Conservation (phyloP, 2,329 filamentous ascomycete genomes). For the Exophiala alcalophila region DNA sequence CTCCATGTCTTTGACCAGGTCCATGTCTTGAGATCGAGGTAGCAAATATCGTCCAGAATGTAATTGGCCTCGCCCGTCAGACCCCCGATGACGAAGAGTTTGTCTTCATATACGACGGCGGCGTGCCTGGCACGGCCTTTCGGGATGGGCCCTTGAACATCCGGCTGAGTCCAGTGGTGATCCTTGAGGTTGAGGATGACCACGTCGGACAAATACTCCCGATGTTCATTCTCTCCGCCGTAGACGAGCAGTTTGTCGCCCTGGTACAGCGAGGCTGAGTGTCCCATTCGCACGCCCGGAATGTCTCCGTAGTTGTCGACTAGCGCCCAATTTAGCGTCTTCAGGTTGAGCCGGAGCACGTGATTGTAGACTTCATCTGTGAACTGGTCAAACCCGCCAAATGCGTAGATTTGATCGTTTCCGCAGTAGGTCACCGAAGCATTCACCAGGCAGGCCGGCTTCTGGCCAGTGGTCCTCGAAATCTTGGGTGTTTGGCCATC, state of each 20-base stretch:
- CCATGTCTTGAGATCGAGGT: slow-evolving; percentile 93
- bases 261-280: slow-evolving; percentile 91
- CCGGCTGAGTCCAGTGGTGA: slow-evolving; percentile 91
- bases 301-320: slow-evolving; percentile 81
- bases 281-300: slow-evolving; percentile 55
- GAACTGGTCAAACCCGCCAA: slow-evolving; percentile 97
- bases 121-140: slow-evolving; percentile 90
- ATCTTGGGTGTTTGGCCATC: slow-evolving; percentile 70
- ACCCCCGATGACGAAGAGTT: slow-evolving; percentile 92
- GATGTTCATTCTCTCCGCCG: slow-evolving; percentile 95
- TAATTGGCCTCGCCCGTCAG: slow-evolving; percentile 89
- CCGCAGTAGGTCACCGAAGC: slow-evolving; percentile 98
- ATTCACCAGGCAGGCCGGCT: slow-evolving; percentile 93
- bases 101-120: slow-evolving; percentile 91
- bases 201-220: slow-evolving; percentile 90
- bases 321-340: slow-evolving; percentile 86
- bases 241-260: slow-evolving; percentile 95
- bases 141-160: slow-evolving; percentile 78
- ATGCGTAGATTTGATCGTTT: slow-evolving; percentile 95
- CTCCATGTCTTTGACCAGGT: slow-evolving; percentile 96
- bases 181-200: slow-evolving; percentile 95
- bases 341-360: slow-evolving; percentile 82
- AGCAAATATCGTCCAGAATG: slow-evolving; percentile 93
- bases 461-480: slow-evolving; percentile 71
- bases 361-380: slow-evolving; percentile 99